Conservation (phyloP, 768 basidiomycete genomes). For the Tylopilus felleus region DNA sequence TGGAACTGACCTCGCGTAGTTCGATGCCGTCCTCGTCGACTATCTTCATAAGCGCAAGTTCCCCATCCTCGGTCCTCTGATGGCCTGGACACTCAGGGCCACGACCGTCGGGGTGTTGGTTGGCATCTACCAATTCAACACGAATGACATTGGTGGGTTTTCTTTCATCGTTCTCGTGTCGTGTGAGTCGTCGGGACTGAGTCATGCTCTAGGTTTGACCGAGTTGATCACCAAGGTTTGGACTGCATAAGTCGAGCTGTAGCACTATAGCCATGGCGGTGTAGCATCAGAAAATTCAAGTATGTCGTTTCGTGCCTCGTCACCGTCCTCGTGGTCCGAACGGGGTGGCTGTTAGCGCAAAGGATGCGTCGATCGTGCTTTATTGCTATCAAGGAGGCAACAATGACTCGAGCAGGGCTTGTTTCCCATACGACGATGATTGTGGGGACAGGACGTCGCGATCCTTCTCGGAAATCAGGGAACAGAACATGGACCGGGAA, state of each 20-base stretch:
- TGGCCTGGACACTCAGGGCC: conserved; percentile 73
- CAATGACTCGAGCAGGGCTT: background rate
- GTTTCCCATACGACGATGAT: no score
- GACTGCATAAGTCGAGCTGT: conserved; percentile 52
- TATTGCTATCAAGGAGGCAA: background rate
- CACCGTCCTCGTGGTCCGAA: background rate
- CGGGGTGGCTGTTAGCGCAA: no score
- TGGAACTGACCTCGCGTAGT: conserved; percentile 39
- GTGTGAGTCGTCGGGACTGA: background rate
- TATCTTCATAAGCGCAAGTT: conserved; percentile 94
- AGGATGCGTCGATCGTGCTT: background rate
- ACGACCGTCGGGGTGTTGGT: conserved; percentile 79
- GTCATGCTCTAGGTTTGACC: conserved; percentile 60
- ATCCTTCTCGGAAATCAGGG: no score
- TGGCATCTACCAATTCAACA: conserved; percentile 97
- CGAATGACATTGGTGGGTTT: conserved; percentile 84
- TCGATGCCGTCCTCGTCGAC: conserved; percentile 76
- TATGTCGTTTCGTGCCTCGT: no score
- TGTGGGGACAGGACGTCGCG: no score
- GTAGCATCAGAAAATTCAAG: background rate
- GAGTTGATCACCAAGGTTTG: conserved; percentile 82
- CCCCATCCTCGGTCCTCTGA: conserved; percentile 67
- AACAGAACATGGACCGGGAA: no score
- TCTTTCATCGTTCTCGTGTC: background rate
- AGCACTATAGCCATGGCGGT: background rate